Base-by-base conservation (phyloP, 495 filamentous ascomycete species). In the Lasiosphaeria hispida region DNA sequence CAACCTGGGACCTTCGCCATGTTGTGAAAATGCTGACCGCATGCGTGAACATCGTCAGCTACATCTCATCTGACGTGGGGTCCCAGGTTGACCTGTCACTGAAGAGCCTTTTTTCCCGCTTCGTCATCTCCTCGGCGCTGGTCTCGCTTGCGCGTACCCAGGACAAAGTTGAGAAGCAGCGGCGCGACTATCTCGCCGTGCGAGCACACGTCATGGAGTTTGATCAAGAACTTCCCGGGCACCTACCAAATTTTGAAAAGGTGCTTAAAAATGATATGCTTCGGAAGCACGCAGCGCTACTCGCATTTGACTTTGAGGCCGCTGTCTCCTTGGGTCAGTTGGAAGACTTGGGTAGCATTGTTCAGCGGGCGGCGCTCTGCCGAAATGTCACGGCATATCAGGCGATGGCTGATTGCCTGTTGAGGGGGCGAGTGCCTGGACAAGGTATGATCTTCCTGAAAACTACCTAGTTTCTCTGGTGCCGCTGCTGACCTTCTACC, bases 261-360 rank as follows among this genome's bases (percentile, higher is more conserved):
- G 70, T 62, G 10, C 71, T 66, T 2, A 69, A 69, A 39, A 62
- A 65, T 10, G 86, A 89, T 63, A 76, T 89, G 53, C 64, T 76
- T 17, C 68, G 74, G 8, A 91, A 88, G 62, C 78, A 90, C 53
- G 76, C 80, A 36, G 78, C 79, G 17, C 72, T 93, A 10, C 68
- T 91, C 5, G 80, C 83, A 1, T 87, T 89, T 63, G 85, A 91
- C 59, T 87, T 94, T 60, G 91, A 94, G 73, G 87, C 83, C n/a
- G 80, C 84, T 10, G 72, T 85, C 18, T 74, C 76, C 14, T 72
- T 96, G 5, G 81, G 85, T 59, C 72, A 80, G 14, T 93, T 88
- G 88, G 81, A 87, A 57, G 77, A 76, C 49, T 69, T 92, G n/a
- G 75, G 78, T 34, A 68, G 72, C 5, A 79, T 90, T 10, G 77